These are phyloP conservation scores for Endocalyx cinctus DNA, from an alignment of 2,329 filamentous ascomycete genomes.

Conservation along the genomic window DNA sequence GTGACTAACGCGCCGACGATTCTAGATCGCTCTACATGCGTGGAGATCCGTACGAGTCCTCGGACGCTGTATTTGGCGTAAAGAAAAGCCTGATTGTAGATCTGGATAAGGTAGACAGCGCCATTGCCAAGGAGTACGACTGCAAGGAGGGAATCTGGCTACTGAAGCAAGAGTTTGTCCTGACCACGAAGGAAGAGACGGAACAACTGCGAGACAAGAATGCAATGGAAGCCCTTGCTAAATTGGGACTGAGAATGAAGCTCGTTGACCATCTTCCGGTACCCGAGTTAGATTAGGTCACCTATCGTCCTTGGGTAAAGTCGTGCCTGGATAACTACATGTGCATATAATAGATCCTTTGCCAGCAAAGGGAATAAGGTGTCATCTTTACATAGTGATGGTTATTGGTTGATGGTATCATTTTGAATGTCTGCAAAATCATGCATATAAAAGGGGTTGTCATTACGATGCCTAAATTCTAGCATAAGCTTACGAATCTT, in stretches of 20 bases:
- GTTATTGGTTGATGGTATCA: too few species aligned
- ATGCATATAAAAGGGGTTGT: too few species aligned
- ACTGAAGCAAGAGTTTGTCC: conserved; percentile 70
- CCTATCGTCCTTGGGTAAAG: too few species aligned
- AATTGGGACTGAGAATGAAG: conserved; percentile 64
- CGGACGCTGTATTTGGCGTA: conserved; percentile 82
- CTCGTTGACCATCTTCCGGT: conserved; percentile 73
- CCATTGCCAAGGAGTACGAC: conserved; percentile 55
- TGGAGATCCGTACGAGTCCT: conserved; percentile 75
- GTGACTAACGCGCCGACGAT: conserved; percentile 1
- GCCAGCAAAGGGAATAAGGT: too few species aligned
- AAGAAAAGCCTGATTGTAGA: conserved; percentile 76
- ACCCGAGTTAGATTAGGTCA: conserved; percentile 61
- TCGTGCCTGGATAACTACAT: too few species aligned
- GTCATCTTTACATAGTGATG: too few species aligned
- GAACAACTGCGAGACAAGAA: conserved; percentile 58
- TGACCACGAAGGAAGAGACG: conserved; percentile 68
- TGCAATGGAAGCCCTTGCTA: conserved; percentile 62
- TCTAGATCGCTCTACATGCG: conserved; percentile 69
- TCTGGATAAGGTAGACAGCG: conserved; percentile 43
- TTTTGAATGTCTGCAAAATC: too few species aligned
- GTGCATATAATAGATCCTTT: too few species aligned
- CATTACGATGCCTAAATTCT: too few species aligned
- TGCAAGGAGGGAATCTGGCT: conserved; percentile 60
- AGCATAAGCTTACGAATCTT: too few species aligned